These are phyloP conservation scores for Lactarius hengduanensis DNA, from an alignment of 768 basidiomycete species.

Conservation along the genomic window DNA sequence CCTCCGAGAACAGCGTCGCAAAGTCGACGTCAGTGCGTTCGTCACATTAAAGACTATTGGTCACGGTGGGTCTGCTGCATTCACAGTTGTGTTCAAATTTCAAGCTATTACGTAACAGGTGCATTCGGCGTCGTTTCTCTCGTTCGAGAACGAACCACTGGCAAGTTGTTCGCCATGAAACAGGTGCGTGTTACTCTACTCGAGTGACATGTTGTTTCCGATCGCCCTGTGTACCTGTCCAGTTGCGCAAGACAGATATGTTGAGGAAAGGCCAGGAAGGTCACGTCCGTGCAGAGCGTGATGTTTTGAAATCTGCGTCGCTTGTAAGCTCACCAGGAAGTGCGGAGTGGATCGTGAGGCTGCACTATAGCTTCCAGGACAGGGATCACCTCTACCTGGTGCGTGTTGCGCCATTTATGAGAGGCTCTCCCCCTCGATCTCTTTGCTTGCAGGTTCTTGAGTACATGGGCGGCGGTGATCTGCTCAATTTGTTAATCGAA, in stretches of 20 bases:
- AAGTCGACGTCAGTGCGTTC: conserved; percentile 84
- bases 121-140: conserved; percentile 97
- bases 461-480: conserved; percentile 96
- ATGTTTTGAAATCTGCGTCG: conserved; percentile 88
- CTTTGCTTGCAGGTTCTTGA: conserved; percentile 73
- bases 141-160: conserved; percentile 77
- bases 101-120: conserved; percentile 46
- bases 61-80: conserved; percentile 56
- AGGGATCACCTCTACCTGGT: conserved; percentile 93
- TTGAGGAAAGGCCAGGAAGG: conserved; percentile 96
- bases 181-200: conserved; percentile 53
- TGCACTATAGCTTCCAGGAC: conserved; percentile 95
- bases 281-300: conserved; percentile 93
- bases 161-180: conserved; percentile 93
- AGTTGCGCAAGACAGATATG: conserved; percentile 90
- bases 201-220: conserved; percentile 25
- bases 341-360: conserved; percentile 91
- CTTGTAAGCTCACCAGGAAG: conserved; percentile 68
- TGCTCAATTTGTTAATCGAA: conserved; percentile 94
- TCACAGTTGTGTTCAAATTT: conserved; percentile 25
- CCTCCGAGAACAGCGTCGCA: conserved; percentile 77
- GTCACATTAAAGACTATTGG: conserved; percentile 91
- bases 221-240: conserved; percentile 27
- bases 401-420: conserved; percentile 36
- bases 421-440: conserved; percentile 44